A percentile compares a stretch with the other conserved stretches of the same genome.
These are phyloP conservation scores for Xerophyta viscosa DNA, from an alignment of 106 monocot genomes.

Conservation along the genomic window DNA sequence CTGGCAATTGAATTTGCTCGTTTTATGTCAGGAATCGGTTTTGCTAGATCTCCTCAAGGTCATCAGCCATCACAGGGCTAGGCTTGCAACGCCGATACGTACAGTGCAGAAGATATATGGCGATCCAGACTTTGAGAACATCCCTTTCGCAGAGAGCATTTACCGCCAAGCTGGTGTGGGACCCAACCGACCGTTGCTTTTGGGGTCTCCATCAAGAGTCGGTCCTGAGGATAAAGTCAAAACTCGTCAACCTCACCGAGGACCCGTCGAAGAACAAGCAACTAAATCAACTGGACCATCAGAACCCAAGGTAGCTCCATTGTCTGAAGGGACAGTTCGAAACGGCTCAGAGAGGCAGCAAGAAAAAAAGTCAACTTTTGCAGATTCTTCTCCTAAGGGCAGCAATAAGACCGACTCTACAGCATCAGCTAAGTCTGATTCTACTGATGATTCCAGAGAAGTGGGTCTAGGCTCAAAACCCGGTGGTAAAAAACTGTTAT, in stretches of 20 bases:
- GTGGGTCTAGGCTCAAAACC: not conserved
- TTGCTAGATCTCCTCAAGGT: constrained; percentile 88
- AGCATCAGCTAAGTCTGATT: constrained; percentile 4
- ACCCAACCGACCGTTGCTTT: constrained; percentile 49
- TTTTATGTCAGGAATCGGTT: constrained; percentile 63
- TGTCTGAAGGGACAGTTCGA: constrained; percentile 11
- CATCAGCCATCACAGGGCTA: constrained; percentile 80
- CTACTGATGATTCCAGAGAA: not conserved
- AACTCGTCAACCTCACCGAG: constrained; percentile 18
- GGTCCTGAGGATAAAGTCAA: constrained; percentile 50
- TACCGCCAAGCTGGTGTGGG: constrained; percentile 20
- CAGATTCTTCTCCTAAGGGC: constrained; percentile 12
- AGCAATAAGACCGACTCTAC: constrained; percentile 17
- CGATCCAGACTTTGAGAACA: constrained; percentile 62
- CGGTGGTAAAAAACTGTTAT: constrained; percentile 7
- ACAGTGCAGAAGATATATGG: constrained; percentile 79
- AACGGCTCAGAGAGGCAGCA: constrained; percentile 31
- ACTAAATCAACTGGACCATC: constrained; percentile 16
- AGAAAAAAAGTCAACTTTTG: constrained; percentile 25
- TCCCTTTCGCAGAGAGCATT: constrained; percentile 66
- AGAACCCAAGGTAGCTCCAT: constrained; percentile 24
- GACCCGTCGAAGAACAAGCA: constrained; percentile 33
- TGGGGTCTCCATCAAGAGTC: constrained; percentile 43
- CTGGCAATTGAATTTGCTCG: no score
- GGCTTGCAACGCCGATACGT: constrained; percentile 92